Evolutionary conservation across 495 filamentous ascomycete genomes (phyloP), one percentile per base, ranked within the genome.

Genomic region (Thozetella sp.): DNA sequence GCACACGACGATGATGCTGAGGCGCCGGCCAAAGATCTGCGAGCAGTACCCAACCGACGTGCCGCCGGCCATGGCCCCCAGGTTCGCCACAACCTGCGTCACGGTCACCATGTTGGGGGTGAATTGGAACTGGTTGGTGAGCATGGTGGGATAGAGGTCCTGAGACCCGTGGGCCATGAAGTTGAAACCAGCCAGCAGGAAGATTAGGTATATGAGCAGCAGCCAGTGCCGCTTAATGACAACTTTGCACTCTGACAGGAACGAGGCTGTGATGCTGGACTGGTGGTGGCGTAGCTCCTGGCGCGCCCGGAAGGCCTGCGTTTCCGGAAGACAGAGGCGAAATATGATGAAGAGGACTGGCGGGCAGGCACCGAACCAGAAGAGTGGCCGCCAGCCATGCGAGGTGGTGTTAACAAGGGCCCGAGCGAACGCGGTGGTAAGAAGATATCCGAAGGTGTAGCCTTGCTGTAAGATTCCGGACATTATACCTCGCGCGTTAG

Each of bases 91-190:
- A 11, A 96, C 89, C 66, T 95, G 91, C 15, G 90, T 93, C 3
- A 94, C 83, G 0, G 92, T 95, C 4, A 96, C 88, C 26, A 83
- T 82, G 67, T 93, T 81, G 56, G 82, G 53, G 13, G 76, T 80
- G 75, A 95, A 95, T 54, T 77, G 76, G 76, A 88, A 94, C 72
- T 97, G 89, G 65, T 87, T 89, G 53, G 83, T 67, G 13, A 97
- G 71, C 85, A 97, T 86, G 13, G 91, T 93, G 0, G 93, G 93
- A 68, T 96, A 97, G n/a, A 96, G 76, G 73, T 97, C 93, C 72
- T 97, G 93, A 2, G 90, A 93, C 59, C 93, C 93, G 67, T 97
- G 93, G 22, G 90, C 92, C 90, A 94, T 92, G 72, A 94, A 94
- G 71, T 95, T 96, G 80, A 96, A 94, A 1, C 92, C 92, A 3